Conservation (phyloP, 2,329 filamentous ascomycete species). For the Neodidymelliopsis sp. region DNA sequence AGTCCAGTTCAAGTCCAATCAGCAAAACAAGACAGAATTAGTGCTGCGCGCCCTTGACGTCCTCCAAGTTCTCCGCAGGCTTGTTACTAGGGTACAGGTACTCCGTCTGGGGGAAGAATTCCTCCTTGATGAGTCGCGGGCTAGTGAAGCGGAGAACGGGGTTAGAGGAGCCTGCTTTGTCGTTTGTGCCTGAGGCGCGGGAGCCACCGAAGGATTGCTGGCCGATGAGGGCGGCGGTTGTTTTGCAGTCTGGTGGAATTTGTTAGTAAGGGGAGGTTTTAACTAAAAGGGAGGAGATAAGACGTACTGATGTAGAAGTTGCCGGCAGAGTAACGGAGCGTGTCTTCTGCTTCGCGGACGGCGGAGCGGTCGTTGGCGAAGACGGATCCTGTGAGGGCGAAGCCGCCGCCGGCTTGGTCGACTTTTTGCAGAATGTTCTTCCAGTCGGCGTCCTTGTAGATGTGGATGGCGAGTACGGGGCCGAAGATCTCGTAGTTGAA, state of each 20-base stretch:
- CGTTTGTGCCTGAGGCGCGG: slow-evolving; percentile 62
- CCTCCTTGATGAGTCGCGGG: slow-evolving; percentile 62
- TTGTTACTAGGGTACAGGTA: slow-evolving; percentile 61
- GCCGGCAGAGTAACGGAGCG: slow-evolving; percentile 73
- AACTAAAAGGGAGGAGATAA: too few relatives aligned
- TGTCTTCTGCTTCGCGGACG: slow-evolving; percentile 72
- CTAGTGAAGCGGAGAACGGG: slow-evolving; percentile 61
- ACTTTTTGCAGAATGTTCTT: slow-evolving; percentile 63
- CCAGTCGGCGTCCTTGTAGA: slow-evolving; percentile 73
- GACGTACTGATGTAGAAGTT: slow-evolving; percentile 78
- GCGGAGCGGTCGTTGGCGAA: slow-evolving; percentile 73
- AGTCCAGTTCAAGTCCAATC: too few relatives aligned
- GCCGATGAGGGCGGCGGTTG: slow-evolving; percentile 51
- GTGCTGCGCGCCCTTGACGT: slow-evolving; percentile 6
- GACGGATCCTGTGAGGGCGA: slow-evolving; percentile 77
- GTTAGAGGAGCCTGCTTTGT: slow-evolving; percentile 62
- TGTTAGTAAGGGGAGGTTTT: too few relatives aligned
- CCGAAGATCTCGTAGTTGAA: slow-evolving; percentile 82
- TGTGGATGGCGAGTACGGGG: slow-evolving; percentile 74
- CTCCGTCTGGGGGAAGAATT: slow-evolving; percentile 55
- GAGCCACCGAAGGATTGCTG: slow-evolving; percentile 61
- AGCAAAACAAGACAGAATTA: too few relatives aligned
- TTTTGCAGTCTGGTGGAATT: slow-evolving; percentile 32
- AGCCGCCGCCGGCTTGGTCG: slow-evolving; percentile 70
- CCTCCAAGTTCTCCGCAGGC: slow-evolving; percentile 11